A percentile compares a stretch with the other conserved stretches of the same genome.
phyloP scores from a whole-genome alignment of 1,284 basidiomycete species.

The Hymenochaete sp. region DNA sequence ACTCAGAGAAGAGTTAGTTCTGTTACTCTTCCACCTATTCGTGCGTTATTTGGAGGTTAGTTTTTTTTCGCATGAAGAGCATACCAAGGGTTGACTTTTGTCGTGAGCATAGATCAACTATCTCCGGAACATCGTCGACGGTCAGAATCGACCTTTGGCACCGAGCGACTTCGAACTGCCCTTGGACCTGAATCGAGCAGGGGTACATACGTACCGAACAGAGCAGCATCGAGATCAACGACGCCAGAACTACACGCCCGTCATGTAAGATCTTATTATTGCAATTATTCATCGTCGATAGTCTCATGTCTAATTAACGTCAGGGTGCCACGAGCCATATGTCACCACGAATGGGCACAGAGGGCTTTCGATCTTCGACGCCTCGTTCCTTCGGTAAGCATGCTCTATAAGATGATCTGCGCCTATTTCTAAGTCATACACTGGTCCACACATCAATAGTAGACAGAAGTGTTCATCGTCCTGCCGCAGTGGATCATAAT shows the following conservation, averaged over 20 bases:
- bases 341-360: no score
- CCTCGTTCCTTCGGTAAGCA: no score
- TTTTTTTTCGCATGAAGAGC: conserved; percentile 12
- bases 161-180: conserved; percentile 25
- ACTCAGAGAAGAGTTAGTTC: conserved; percentile 35
- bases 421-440: no score
- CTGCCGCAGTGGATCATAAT: no score
- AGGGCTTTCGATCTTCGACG: no score
- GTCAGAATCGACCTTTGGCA: conserved; percentile 20
- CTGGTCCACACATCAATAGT: no score
- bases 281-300: no score
- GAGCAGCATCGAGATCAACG: not conserved
- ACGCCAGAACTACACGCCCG: not conserved
- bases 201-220: conserved; percentile 5
- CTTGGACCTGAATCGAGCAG: conserved; percentile 19
- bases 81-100: conserved; percentile 12
- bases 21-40: conserved; percentile 70
- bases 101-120: conserved; percentile 34
- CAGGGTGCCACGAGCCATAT: no score
- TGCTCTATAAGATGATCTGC: no score
- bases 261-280: no score
- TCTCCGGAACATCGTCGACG: conserved; percentile 26
- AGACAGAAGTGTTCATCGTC: no score
- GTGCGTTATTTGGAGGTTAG: conserved; percentile 61
- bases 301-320: no score